A percentile compares a stretch with the other conserved stretches of the same genome.
phyloP scores from a whole-genome alignment of 768 basidiomycete genomes.

The Leucosporidium yakuticum region DNA sequence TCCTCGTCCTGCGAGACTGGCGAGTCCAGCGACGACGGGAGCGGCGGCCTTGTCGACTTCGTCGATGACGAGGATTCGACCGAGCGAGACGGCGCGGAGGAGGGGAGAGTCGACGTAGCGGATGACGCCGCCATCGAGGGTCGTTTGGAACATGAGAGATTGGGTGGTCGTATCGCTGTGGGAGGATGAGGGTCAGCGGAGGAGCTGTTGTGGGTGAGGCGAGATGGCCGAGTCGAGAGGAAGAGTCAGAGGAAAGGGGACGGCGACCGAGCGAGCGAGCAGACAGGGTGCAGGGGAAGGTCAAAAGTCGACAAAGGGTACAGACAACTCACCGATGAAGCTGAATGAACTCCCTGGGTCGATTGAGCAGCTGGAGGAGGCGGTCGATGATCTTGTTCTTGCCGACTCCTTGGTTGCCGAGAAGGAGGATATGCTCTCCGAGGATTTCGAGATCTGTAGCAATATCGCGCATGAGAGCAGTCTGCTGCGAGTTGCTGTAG shows the following conservation, averaged over 20 bases:
- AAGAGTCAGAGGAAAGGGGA: too few species aligned
- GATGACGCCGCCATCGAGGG: slow-evolving; percentile 16
- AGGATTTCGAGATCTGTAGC: slow-evolving; percentile 19
- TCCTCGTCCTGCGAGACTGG: slow-evolving; percentile 26
- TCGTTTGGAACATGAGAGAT: slow-evolving; percentile 6
- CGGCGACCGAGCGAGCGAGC: too few species aligned
- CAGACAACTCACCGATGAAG: background rate
- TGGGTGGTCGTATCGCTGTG: slow-evolving; percentile 22
- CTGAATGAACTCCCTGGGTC: slow-evolving; percentile 29
- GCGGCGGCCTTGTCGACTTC: slow-evolving; percentile 31
- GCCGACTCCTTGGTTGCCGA: slow-evolving; percentile 29
- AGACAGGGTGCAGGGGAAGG: too few species aligned
- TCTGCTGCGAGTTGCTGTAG: slow-evolving; percentile 26
- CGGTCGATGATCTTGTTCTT: slow-evolving; percentile 29
- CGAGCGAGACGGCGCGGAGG: slow-evolving; percentile 17
- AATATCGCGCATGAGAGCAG: slow-evolving; percentile 18
- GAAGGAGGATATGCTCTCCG: slow-evolving; percentile 22
- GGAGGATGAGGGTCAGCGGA: too few species aligned
- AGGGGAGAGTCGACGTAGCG: slow-evolving; percentile 13
- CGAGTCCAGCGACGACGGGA: slow-evolving; percentile 14
- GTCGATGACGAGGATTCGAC: slow-evolving; percentile 26
- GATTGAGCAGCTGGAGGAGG: slow-evolving; percentile 17
- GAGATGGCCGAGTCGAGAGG: too few species aligned
- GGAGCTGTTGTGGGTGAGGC: too few species aligned
- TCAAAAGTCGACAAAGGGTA: too few species aligned